Evolutionary conservation across 1,284 basidiomycete species (phyloP), one percentile per base, ranked within the genome.

Genomic region (Malassezia furfur): DNA sequence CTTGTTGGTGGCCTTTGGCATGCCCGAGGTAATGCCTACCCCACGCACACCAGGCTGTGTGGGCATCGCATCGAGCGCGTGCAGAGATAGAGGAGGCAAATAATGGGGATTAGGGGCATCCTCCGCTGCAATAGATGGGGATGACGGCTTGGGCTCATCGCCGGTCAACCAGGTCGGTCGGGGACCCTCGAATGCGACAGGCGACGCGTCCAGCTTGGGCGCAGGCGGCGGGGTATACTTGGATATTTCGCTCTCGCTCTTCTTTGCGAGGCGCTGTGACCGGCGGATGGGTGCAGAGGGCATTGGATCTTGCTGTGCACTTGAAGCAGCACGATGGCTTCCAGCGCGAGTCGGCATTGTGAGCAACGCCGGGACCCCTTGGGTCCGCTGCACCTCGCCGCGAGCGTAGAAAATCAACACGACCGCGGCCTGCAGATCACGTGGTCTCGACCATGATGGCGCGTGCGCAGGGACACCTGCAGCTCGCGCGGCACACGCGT

Each of bases 401-500:
- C 21, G 14, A 12, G 35, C 11, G 21, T 32, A 28, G 31, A 17
- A 47, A 19, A 32, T 34, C 30, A 47, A 47, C 28, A 32, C 12
- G 10, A 21, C 6, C 31, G 11, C 44, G 28, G 3, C 31, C 12
- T 25, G 39, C 22, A 19, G 1, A 35, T 52, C 50, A 52, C 50
- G 50, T 52, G 50, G 5, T 34, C 17, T 14, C 15, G 10, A 34
- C 39, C 28, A 52, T 31, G 40, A 36, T 37, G 31, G 31, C 32
- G 35, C 45, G 50, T n/a, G 37, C 48, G 17, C 21, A 11, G 11
- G 45, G 28, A 15, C 40, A n/a, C 14, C 37, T 56, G 44, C 43
- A 35, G 28, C 36, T 56, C 1, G 54, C 54, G 30, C 54, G 43
- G 28, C n/a, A 44, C 9, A 51, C 54, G 14, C 38, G 22, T 12